A percentile compares a stretch with the other conserved stretches of the same genome.
These are phyloP conservation scores for Pelargonium myrrhifolium DNA, from an alignment of 441 rosid species.

Conservation along the genomic window DNA sequence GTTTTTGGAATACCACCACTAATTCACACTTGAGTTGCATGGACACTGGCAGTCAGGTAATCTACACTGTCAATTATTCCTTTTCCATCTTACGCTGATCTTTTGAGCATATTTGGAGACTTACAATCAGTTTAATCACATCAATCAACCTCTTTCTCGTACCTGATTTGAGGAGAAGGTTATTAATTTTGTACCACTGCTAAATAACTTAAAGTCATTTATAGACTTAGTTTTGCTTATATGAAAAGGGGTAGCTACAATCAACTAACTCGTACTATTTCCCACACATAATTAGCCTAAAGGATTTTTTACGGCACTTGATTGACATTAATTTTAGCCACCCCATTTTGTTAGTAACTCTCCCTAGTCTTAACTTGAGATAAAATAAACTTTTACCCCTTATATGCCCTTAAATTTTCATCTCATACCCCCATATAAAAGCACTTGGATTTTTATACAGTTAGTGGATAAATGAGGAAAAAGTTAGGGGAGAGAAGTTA, in stretches of 20 bases:
- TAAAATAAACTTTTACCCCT: no score
- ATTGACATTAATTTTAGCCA: no score
- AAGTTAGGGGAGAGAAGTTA: no score
- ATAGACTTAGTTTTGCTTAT: background rate
- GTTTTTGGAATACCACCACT: slow-evolving; percentile 89
- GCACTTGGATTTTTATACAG: no score
- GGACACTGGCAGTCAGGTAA: slow-evolving; percentile 95
- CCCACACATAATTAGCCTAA: no score
- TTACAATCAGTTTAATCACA: background rate
- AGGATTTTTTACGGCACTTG: no score
- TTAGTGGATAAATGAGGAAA: no score
- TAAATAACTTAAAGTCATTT: background rate
- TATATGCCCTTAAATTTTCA: no score
- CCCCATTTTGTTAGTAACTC: no score
- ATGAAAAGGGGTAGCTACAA: background rate
- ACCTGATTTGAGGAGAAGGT: background rate
- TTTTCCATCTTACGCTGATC: background rate
- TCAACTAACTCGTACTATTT: no score
- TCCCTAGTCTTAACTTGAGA: no score
- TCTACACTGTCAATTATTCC: background rate
- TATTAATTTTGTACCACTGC: background rate
- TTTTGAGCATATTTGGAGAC: background rate
- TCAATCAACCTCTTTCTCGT: background rate
- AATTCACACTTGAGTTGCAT: slow-evolving; percentile 76
- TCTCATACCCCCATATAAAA: no score